Percentiles rank a stretch among this genome's conserved stretches.
These are phyloP conservation scores for Verticillium albo-atrum DNA, from an alignment of 2,329 filamentous ascomycete genomes.

Conservation along the genomic window DNA sequence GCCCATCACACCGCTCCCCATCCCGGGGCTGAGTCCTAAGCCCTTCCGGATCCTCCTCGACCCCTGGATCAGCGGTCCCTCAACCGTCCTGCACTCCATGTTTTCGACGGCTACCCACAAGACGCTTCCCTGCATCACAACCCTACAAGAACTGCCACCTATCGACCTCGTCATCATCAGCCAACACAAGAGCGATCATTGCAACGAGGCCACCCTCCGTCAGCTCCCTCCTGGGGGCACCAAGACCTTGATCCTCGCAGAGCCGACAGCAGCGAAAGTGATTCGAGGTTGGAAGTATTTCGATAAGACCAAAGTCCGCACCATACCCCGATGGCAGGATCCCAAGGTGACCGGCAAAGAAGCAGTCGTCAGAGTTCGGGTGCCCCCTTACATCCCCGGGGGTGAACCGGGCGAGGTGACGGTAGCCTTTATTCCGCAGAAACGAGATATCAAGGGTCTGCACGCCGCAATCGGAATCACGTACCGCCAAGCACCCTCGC, in stretches of 20 bases:
- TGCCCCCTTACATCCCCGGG: slow-evolving; percentile 47
- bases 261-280: slow-evolving; percentile 57
- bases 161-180: slow-evolving; percentile 43
- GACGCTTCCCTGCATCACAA: slow-evolving; percentile 53
- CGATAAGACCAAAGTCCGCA: slow-evolving; percentile 40
- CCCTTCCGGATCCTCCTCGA: slow-evolving; percentile 67
- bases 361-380: slow-evolving; percentile 37
- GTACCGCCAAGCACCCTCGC: slow-evolving; percentile 52
- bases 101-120: too few species aligned
- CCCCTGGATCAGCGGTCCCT: slow-evolving; percentile 62
- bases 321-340: slow-evolving; percentile 43
- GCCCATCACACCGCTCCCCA: slow-evolving; percentile 39
- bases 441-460: slow-evolving; percentile 53
- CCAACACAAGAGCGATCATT: slow-evolving; percentile 57
- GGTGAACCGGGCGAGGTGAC: slow-evolving; percentile 64
- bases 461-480: slow-evolving; percentile 69
- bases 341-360: slow-evolving; percentile 26
- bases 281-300: slow-evolving; percentile 69
- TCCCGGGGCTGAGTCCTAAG: slow-evolving; percentile 19
- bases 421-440: slow-evolving; percentile 60
- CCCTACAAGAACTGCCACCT: slow-evolving; percentile 36
- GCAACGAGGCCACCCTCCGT: slow-evolving; percentile 63
- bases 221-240: slow-evolving; percentile 45
- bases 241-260: slow-evolving; percentile 61
- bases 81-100: slow-evolving; percentile 53